These are phyloP conservation scores for Populus simonii DNA, from an alignment of 345 rosid species.

Conservation along the genomic window DNA sequence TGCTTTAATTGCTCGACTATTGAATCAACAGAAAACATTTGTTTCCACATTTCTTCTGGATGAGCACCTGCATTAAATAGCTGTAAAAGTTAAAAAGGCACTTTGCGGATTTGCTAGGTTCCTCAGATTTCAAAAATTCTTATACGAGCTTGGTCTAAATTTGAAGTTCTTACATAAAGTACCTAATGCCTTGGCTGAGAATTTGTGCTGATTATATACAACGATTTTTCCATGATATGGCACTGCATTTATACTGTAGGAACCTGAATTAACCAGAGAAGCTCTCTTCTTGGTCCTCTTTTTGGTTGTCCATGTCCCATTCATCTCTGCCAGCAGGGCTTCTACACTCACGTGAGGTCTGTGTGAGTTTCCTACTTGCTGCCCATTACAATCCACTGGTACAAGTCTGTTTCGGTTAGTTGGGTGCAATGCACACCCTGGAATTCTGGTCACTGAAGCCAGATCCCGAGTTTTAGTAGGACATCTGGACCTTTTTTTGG, in stretches of 20 bases:
- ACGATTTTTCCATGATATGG: conserved; percentile 36
- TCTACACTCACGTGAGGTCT: conserved; percentile 30
- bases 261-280: conserved; percentile 27
- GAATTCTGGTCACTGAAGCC: conserved; percentile 40
- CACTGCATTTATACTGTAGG: conserved; percentile 18
- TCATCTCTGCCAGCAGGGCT: conserved; percentile 34
- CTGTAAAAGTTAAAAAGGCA: conserved; percentile 14
- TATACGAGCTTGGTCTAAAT: not conserved
- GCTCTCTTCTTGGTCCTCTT: conserved; percentile 47
- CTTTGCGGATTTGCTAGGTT: conserved; percentile 3
- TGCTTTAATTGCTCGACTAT: conserved; percentile 12
- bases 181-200: conserved; percentile 44
- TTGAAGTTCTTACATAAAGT: conserved; percentile 11
- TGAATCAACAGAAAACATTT: conserved; percentile 7
- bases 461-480: conserved; percentile 39
- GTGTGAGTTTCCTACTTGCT: conserved; percentile 16
- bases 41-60: conserved; percentile 1
- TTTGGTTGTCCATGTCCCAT: conserved; percentile 37
- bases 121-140: not conserved
- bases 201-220: conserved; percentile 23
- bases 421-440: conserved; percentile 19
- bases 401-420: conserved; percentile 19
- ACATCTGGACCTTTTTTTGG: conserved; percentile 57
- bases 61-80: conserved; percentile 19
- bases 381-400: conserved; percentile 17